Conservation (phyloP, 139 green algal genomes). For the Axilococcus clingmanii region DNA sequence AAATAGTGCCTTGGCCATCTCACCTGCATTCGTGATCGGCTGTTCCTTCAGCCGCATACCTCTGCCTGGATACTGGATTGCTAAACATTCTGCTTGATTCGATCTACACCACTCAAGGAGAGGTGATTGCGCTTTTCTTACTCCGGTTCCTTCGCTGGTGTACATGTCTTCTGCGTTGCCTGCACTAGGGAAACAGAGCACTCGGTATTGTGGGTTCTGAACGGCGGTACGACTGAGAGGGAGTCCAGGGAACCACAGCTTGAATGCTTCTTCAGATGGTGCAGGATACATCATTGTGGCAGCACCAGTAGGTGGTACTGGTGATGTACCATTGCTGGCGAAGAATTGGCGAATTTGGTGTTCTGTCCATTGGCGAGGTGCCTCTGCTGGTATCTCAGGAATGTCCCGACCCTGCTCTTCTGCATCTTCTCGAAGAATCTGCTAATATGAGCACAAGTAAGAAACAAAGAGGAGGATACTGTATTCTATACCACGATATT, state of each 20-base stretch:
- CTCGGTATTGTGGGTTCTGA: conserved; percentile 24
- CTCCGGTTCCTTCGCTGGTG: conserved; percentile 67
- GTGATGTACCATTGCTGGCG: background rate
- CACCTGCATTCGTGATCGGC: conserved; percentile 16
- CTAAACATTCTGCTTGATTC: conserved; percentile 45
- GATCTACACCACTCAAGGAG: conserved; percentile 66
- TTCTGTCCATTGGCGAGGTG: conserved; percentile 23
- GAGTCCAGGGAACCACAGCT: conserved; percentile 46
- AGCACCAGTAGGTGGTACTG: background rate
- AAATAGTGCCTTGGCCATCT: conserved; percentile 41
- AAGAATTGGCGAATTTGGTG: conserved; percentile 21
- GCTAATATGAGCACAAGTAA: background rate
- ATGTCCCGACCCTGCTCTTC: conserved; percentile 7
- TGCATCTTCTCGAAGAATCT: conserved; percentile 31
- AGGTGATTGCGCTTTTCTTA: conserved; percentile 33
- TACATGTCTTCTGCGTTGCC: conserved; percentile 84
- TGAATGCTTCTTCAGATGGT: conserved; percentile 15
- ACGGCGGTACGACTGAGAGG: conserved; percentile 21
- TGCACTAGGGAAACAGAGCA: conserved; percentile 65
- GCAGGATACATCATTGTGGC: conserved; percentile 4
- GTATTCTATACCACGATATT: background rate
- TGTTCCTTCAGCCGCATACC: conserved; percentile 36
- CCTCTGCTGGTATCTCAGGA: conserved; percentile 3
- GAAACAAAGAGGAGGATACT: background rate
- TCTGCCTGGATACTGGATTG: conserved; percentile 64